Evolutionary conservation across 345 rosid species (phyloP).

Genomic region (Viola odorata): DNA sequence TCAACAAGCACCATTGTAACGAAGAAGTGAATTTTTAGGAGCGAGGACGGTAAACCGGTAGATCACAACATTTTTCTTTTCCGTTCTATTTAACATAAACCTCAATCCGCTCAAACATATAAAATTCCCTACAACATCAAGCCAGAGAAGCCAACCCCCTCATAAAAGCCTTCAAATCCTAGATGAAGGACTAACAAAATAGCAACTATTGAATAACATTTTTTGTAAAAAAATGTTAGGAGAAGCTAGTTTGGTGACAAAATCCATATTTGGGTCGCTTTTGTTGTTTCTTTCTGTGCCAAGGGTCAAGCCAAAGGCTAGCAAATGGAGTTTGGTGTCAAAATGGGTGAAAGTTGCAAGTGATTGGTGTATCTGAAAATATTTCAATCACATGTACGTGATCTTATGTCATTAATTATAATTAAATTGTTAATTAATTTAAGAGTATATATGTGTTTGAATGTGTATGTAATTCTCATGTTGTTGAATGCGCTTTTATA

Average conservation of each 20-base stretch:
- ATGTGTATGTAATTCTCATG: no score
- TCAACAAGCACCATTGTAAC: no score
- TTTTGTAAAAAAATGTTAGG: conserved; percentile 21
- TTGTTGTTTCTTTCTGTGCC: conserved; percentile 37
- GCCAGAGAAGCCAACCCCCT: conserved; percentile 24
- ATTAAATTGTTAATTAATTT: no score
- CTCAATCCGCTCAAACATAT: conserved; percentile 31
- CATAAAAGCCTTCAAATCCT: conserved; percentile 27
- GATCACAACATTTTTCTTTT: conserved; percentile 20
- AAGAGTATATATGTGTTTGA: no score
- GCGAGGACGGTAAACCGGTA: background rate
- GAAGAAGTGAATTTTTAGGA: no score
- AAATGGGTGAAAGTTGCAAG: conserved; percentile 26
- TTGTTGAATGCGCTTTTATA: no score
- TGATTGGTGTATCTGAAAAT: background rate
- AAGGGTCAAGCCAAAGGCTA: conserved; percentile 27
- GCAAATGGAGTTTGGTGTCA: conserved; percentile 38
- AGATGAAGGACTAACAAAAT: background rate
- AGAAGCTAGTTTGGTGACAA: conserved; percentile 36
- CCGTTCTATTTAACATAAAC: conserved; percentile 28
- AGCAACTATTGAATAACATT: conserved; percentile 6
- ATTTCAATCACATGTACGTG: no score
- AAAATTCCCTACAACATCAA: conserved; percentile 19
- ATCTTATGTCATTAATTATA: no score
- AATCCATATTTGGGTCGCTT: conserved; percentile 34